These are phyloP conservation scores for Podospora pseudoanserina DNA, from an alignment of 495 filamentous ascomycete species.

Conservation along the genomic window DNA sequence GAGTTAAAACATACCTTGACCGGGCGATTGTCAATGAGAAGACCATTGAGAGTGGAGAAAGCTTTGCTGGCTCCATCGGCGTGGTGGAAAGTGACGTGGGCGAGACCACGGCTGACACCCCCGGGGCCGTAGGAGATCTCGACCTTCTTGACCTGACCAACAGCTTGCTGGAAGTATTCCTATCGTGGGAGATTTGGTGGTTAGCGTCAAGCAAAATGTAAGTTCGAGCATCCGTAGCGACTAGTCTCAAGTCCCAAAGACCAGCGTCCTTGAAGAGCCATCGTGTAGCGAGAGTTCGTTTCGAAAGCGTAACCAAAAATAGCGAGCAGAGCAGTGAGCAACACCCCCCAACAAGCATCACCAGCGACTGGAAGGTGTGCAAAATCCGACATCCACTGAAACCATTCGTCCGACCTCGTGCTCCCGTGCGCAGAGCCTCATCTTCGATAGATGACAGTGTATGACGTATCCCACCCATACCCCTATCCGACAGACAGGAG, in stretches of 20 bases:
- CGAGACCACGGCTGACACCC: slow-evolving; percentile 84
- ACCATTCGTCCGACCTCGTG: slow-evolving; percentile 20
- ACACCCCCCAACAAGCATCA: slow-evolving; percentile 17
- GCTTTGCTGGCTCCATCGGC: slow-evolving; percentile 77
- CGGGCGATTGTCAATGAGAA: slow-evolving; percentile 81
- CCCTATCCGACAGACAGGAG: slow-evolving; percentile 9
- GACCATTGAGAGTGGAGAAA: slow-evolving; percentile 73
- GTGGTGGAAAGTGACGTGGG: slow-evolving; percentile 64
- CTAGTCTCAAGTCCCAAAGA: slow-evolving; percentile 15
- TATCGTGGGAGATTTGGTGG: slow-evolving; percentile 50
- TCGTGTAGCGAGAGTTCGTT: background rate
- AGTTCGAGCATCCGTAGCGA: slow-evolving; percentile 19
- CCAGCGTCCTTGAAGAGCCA: slow-evolving; percentile 15
- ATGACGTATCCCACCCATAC: slow-evolving; percentile 15
- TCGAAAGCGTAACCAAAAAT: slow-evolving; percentile 14
- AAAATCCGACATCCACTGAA: slow-evolving; percentile 19
- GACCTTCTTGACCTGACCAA: slow-evolving; percentile 85
- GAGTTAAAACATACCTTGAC: slow-evolving; percentile 66
- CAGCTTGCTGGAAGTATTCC: slow-evolving; percentile 90
- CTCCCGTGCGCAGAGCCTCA: slow-evolving; percentile 8
- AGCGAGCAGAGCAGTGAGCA: slow-evolving; percentile 41
- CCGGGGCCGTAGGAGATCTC: slow-evolving; percentile 89
- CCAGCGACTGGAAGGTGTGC: slow-evolving; percentile 31
- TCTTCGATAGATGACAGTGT: slow-evolving; percentile 14
- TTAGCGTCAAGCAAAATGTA: slow-evolving; percentile 33